Evolutionary conservation across 768 basidiomycete genomes (phyloP), one percentile per base, ranked within the genome.

Genomic region (Podaxis sp.): DNA sequence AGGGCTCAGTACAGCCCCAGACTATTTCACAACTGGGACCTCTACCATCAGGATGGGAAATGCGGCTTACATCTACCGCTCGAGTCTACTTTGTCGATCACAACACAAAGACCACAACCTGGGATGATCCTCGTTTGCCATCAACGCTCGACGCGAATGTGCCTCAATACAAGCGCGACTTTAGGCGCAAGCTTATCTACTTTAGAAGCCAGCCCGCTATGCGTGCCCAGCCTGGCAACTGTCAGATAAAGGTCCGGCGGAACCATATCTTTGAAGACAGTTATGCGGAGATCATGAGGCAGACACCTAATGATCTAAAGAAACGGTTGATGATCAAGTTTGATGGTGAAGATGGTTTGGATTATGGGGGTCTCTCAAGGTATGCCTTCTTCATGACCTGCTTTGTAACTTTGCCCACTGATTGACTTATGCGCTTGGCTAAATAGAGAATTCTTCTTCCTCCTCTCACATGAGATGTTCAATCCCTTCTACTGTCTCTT

Each of bases 301-400:
- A 98, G 79, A 96, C 94, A 12, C 96, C 97, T 3, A 97, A 92
- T 71, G 97, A 99, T 75, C 76, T 99, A 69, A 98, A 98, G 88
- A 99, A 99, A 80, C 82, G 97, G 52, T 76, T 98, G 68, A 98
- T 98, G 97, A 98, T 98, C 79, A 99, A 98, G 79, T 99, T 99
- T 76, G 96, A 97, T 69, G 97, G 97, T 36, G 97, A 99, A 74
- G 97, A 98, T 74, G 97, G 97, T 73, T 77, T 98, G 66, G 97
- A 99, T 81, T 99, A 99, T 73, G 97, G 97, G 73, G 97, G 97
- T 75, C 78, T 98, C 61, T 97, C 96, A 43, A 89, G 96, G 94
- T 94, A 68, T 40, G 85, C 76, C 47, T 47, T 56, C 6, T 63
- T 60, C 53, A 33, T 9, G 33, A 8, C 33, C 33, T 33, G 33